Conservation (phyloP, 2,329 filamentous ascomycete genomes). For the Colletotrichum siamense region DNA sequence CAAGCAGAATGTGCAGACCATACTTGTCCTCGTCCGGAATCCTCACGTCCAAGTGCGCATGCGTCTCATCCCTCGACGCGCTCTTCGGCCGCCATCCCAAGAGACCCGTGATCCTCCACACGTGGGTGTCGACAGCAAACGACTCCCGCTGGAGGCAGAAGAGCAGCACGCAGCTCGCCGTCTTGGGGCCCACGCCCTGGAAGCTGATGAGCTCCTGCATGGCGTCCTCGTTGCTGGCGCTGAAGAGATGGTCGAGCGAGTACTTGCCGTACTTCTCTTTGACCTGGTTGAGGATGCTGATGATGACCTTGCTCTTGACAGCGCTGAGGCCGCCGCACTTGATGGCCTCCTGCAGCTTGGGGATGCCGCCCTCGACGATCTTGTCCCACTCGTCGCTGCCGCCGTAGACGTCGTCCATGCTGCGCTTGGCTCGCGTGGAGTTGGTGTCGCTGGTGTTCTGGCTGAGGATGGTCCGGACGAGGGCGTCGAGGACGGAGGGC, state of each 20-base stretch:
- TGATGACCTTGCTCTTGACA: conserved; percentile 76
- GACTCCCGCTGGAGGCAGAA: conserved; percentile 53
- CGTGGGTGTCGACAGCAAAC: conserved; percentile 61
- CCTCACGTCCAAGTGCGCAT: conserved; percentile 53
- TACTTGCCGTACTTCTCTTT: conserved; percentile 47
- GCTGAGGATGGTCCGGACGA: conserved; percentile 57
- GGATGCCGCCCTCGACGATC: conserved; percentile 44
- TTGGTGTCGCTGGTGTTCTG: conserved; percentile 58
- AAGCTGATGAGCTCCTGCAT: conserved; percentile 57
- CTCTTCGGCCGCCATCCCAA: conserved; percentile 52
- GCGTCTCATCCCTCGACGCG: conserved; percentile 49
- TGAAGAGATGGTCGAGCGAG: conserved; percentile 55
- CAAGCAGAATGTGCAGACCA: conserved; percentile 52
- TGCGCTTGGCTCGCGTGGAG: conserved; percentile 64
- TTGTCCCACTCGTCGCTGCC: conserved; percentile 47
- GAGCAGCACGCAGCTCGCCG: conserved; percentile 56
- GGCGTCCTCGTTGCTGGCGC: conserved; percentile 46
- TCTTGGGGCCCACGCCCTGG: conserved; percentile 59
- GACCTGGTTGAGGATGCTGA: conserved; percentile 71
- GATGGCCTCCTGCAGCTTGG: conserved; percentile 63
- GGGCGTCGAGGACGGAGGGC: conserved; percentile 56
- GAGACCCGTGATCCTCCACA: conserved; percentile 53
- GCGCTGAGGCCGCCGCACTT: conserved; percentile 73
- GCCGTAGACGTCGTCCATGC: conserved; percentile 50
- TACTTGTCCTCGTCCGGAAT: conserved; percentile 57